Conservation (phyloP, 805 yeast species). For the Grigorovia transvaalensis region DNA sequence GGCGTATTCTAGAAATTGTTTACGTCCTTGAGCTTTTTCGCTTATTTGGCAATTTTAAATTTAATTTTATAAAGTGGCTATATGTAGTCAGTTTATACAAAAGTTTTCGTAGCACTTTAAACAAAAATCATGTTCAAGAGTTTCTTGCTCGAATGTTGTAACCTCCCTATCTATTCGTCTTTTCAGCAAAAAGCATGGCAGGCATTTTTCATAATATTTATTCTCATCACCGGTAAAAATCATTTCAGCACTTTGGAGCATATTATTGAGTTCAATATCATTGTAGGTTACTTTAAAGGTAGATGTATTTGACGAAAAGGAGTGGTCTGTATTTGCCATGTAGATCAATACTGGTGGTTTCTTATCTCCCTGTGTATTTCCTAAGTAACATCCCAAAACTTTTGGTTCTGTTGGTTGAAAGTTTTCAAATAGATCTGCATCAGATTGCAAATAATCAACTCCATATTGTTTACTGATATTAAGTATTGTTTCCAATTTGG, state of each 20-base stretch:
- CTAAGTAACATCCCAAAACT: conserved; percentile 67
- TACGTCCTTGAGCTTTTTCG: not conserved
- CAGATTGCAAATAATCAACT: conserved; percentile 2
- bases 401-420: conserved; percentile 38
- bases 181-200: conserved; percentile 49
- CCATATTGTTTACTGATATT: conserved; percentile 7
- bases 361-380: conserved; percentile 8
- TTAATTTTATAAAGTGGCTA: not conserved
- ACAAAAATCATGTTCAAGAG: conserved; percentile 13
- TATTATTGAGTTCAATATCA: conserved; percentile 31
- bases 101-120: not conserved
- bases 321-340: conserved; percentile 35
- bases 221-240: conserved; percentile 39
- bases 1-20: not conserved
- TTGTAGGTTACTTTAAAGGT: conserved; percentile 48
- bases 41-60: not conserved
- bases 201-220: conserved; percentile 34
- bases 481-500: conserved; percentile 35
- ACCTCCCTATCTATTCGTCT: conserved; percentile 35
- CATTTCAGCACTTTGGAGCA: conserved; percentile 44
- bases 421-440: conserved; percentile 7
- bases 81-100: not conserved
- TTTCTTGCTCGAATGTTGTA: conserved; percentile 2
- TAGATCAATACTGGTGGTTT: conserved; percentile 45
- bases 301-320: conserved; percentile 42